phyloP scores from a whole-genome alignment of 2,329 filamentous ascomycete species.

The Malbranchea zuffiana region DNA sequence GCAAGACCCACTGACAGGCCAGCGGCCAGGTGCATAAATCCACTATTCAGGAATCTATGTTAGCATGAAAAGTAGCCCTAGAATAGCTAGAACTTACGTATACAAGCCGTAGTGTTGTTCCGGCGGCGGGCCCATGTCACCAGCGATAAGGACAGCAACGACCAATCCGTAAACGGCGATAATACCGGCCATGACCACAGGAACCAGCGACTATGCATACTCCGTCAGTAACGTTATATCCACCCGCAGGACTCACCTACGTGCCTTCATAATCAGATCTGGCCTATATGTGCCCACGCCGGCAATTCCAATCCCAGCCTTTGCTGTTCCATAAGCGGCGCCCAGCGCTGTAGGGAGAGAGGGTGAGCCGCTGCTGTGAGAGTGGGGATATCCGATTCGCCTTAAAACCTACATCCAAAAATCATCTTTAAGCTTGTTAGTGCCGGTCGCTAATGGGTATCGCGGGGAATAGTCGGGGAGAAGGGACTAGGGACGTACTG shows the following conservation, averaged over 20 bases:
- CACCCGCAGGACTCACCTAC: slow-evolving; percentile 9
- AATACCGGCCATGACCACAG: slow-evolving; percentile 89
- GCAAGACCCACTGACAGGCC: slow-evolving; percentile 86
- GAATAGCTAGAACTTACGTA: slow-evolving; percentile 44
- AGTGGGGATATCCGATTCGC: background rate
- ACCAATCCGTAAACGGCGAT: slow-evolving; percentile 97
- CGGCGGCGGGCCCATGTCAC: slow-evolving; percentile 67
- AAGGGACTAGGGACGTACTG: slow-evolving; percentile 27
- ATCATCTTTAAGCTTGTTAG: slow-evolving; percentile 33
- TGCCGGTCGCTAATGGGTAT: background rate
- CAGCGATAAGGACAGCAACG: slow-evolving; percentile 88
- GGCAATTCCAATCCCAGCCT: slow-evolving; percentile 57
- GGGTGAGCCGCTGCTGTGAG: slow-evolving; percentile 7
- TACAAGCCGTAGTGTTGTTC: slow-evolving; percentile 68
- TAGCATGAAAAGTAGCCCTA: background rate
- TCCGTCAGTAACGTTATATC: slow-evolving; percentile 15
- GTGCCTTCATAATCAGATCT: slow-evolving; percentile 59
- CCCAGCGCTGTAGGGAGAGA: slow-evolving; percentile 44
- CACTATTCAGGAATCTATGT: slow-evolving; percentile 40
- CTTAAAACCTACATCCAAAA: slow-evolving; percentile 38
- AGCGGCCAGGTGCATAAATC: slow-evolving; percentile 86
- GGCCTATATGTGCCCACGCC: slow-evolving; percentile 56
- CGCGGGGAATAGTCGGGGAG: background rate
- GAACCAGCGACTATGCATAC: slow-evolving; percentile 37
- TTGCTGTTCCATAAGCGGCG: slow-evolving; percentile 57